Percentiles rank a stretch among this genome's conserved stretches.
These are phyloP conservation scores for Fomitopsis schrenkii DNA, from an alignment of 1,284 basidiomycete genomes.

Conservation along the genomic window DNA sequence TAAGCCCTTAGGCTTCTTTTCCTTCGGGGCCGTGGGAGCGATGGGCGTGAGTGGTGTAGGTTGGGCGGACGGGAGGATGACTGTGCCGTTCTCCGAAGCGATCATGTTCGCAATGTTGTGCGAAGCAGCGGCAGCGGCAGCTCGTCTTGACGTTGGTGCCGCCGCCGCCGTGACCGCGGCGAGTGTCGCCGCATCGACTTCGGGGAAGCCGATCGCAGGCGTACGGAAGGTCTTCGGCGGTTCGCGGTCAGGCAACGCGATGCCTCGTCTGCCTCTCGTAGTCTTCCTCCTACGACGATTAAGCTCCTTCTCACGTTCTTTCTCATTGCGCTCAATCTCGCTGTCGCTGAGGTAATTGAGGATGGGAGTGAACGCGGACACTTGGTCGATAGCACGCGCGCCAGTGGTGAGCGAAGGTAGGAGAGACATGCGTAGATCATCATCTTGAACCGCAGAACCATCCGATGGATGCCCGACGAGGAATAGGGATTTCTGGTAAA, in stretches of 20 bases:
- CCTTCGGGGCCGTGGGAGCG: slow-evolving; percentile 41
- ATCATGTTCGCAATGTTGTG: slow-evolving; percentile 82
- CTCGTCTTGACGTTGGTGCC: slow-evolving; percentile 68
- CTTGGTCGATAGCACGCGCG: slow-evolving; percentile 71
- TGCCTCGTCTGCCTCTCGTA: slow-evolving; percentile 85
- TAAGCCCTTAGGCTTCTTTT: slow-evolving; percentile 67
- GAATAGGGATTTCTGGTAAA: slow-evolving; percentile 90
- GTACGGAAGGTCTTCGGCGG: slow-evolving; percentile 90
- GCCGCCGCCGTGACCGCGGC: slow-evolving; percentile 59
- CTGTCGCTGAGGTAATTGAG: slow-evolving; percentile 88
- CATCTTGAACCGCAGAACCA: slow-evolving; percentile 79
- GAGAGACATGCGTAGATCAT: slow-evolving; percentile 89
- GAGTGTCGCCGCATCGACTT: slow-evolving; percentile 65
- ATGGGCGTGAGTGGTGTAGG: slow-evolving; percentile 40
- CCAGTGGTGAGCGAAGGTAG: slow-evolving; percentile 74
- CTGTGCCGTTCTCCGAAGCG: slow-evolving; percentile 72
- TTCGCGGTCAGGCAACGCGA: slow-evolving; percentile 90
- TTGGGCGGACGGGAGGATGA: slow-evolving; percentile 47
- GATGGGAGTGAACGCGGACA: slow-evolving; percentile 80
- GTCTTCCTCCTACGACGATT: slow-evolving; percentile 83
- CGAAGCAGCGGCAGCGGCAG: slow-evolving; percentile 81
- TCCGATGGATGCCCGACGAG: slow-evolving; percentile 87
- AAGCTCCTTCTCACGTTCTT: slow-evolving; percentile 91
- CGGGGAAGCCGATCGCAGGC: slow-evolving; percentile 79
- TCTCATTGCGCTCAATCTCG: slow-evolving; percentile 86